Conservation (phyloP, 768 basidiomycete species). For the Pulveroboletus frians region DNA sequence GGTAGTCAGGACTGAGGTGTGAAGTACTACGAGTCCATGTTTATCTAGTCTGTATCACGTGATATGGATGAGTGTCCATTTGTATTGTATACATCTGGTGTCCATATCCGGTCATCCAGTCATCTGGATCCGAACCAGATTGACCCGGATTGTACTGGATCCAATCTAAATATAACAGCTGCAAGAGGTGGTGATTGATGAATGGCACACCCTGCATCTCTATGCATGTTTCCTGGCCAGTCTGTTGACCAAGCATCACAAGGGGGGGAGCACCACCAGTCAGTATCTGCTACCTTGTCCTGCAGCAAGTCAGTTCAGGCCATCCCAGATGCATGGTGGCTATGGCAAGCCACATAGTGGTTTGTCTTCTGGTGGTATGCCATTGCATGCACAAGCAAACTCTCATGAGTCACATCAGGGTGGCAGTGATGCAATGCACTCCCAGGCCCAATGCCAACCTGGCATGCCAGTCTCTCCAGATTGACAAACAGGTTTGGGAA, state of each 20-base stretch:
- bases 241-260: constrained; percentile 64
- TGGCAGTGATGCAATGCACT: constrained; percentile 28
- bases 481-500: neutral
- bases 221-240: constrained; percentile 76
- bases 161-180: no score
- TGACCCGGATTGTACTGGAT: no score
- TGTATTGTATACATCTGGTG: no score
- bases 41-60: no score
- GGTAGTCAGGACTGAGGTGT: no score
- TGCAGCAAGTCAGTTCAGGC: constrained; percentile 35
- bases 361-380: constrained; percentile 25
- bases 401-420: constrained; percentile 17
- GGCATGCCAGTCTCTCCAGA: constrained; percentile 14
- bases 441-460: constrained; percentile 27
- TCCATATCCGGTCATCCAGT: no score
- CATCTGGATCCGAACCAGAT: no score
- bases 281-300: constrained; percentile 51
- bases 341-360: constrained; percentile 25
- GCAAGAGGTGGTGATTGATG: constrained; percentile 73
- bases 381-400: constrained; percentile 12
- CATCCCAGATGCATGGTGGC: constrained; percentile 8
- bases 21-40: no score
- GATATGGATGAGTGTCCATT: no score
- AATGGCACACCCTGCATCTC: constrained; percentile 73
- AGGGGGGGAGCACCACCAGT: constrained; percentile 52